Evolutionary conservation across 768 basidiomycete genomes (phyloP).

Genomic region (Mycena capillaripes): DNA sequence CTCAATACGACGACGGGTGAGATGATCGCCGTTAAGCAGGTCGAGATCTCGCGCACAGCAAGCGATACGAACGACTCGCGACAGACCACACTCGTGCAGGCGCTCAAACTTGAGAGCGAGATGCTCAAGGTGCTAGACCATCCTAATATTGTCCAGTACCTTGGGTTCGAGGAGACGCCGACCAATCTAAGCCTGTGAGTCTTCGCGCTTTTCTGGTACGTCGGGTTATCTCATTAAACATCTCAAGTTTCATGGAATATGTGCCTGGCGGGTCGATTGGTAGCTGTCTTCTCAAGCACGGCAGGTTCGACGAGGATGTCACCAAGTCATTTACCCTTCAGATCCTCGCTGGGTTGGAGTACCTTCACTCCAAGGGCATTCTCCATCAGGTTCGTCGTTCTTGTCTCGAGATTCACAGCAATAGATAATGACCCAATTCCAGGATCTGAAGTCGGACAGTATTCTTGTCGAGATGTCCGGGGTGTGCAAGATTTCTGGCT

Average conservation of each 20-base stretch:
- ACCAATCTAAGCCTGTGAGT: constrained; percentile 93
- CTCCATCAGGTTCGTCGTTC: constrained; percentile 81
- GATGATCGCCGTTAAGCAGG: constrained; percentile 99
- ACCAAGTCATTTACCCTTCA: constrained; percentile 94
- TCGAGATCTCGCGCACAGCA: constrained; percentile 92
- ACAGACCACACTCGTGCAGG: constrained; percentile 89
- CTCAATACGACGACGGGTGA: constrained; percentile 97
- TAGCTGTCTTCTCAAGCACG: constrained; percentile 90
- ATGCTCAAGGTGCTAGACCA: constrained; percentile 97
- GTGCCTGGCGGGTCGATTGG: constrained; percentile 98
- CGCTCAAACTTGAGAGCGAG: constrained; percentile 95
- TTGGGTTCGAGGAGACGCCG: constrained; percentile 93
- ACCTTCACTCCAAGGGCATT: constrained; percentile 92
- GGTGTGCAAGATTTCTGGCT: constrained; percentile 97
- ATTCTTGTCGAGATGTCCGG: constrained; percentile 95
- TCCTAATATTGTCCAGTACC: constrained; percentile 96
- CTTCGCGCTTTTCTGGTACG: neutral
- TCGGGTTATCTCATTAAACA: constrained; percentile 7
- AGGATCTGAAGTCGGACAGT: constrained; percentile 99
- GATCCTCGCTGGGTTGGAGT: constrained; percentile 92
- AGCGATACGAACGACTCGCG: constrained; percentile 93
- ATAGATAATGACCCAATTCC: constrained; percentile 11
- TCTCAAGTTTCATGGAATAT: constrained; percentile 93
- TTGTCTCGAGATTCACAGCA: neutral
- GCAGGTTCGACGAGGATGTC: constrained; percentile 92